Evolutionary conservation across 148 eudicot species (phyloP).

Genomic region (Chenopodium quinoa): DNA sequence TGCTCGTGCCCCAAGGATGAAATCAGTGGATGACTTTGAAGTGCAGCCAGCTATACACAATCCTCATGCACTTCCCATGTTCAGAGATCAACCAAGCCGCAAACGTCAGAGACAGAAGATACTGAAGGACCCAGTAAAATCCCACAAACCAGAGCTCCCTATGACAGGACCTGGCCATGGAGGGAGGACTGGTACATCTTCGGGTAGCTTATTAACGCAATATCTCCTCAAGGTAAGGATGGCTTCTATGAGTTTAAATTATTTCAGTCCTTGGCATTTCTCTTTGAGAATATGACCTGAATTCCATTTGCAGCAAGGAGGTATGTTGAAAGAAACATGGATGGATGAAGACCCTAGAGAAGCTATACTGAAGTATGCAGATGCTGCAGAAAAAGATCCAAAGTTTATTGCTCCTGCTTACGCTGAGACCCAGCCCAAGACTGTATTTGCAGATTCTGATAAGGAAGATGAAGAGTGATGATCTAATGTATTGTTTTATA

Average conservation of each 20-base stretch:
- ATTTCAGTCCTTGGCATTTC: neutral
- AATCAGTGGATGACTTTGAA: slow-evolving; percentile 84
- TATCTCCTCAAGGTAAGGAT: slow-evolving; percentile 88
- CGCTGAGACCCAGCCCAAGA: slow-evolving; percentile 79
- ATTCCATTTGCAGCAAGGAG: slow-evolving; percentile 77
- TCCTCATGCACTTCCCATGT: slow-evolving; percentile 93
- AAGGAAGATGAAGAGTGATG: slow-evolving; percentile 66
- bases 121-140: slow-evolving; percentile 84
- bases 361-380: slow-evolving; percentile 91
- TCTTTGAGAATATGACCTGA: slow-evolving; percentile 1
- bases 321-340: slow-evolving; percentile 95
- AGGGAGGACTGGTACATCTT: slow-evolving; percentile 90
- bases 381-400: slow-evolving; percentile 88
- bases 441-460: slow-evolving; percentile 78
- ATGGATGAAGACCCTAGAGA: slow-evolving; percentile 99
- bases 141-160: slow-evolving; percentile 94
- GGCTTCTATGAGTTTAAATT: neutral
- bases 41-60: slow-evolving; percentile 83
- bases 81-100: slow-evolving; percentile 95
- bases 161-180: slow-evolving; percentile 95
- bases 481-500: neutral
- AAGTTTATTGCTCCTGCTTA: slow-evolving; percentile 95
- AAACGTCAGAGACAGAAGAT: slow-evolving; percentile 91
- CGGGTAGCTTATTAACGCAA: slow-evolving; percentile 91
- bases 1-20: slow-evolving; percentile 92